Conservation (phyloP, 371 early-diverging fungal genomes). For the Sporodiniella umbellata region DNA sequence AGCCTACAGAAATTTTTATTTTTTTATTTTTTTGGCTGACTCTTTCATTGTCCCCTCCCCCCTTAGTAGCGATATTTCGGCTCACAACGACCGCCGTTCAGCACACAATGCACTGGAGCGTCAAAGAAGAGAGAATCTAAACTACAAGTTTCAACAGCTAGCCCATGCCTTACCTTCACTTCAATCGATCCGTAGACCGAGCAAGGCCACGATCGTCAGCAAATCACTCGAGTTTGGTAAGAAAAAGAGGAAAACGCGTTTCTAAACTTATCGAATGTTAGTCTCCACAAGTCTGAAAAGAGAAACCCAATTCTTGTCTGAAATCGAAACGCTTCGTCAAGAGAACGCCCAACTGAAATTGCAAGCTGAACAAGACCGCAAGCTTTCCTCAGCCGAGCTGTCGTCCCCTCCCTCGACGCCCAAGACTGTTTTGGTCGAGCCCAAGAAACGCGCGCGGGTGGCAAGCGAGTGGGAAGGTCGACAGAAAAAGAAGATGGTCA, state of each 20-base stretch:
- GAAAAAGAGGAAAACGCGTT: background rate
- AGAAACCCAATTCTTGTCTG: conserved; percentile 16
- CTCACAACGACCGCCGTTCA: conserved; percentile 53
- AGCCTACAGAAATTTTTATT: background rate
- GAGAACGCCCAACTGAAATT: conserved; percentile 22
- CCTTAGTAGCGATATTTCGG: conserved; percentile 24
- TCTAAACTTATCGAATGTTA: no score
- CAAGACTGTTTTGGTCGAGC: conserved; percentile 6
- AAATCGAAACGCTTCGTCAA: conserved; percentile 21
- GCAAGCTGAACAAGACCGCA: conserved; percentile 17
- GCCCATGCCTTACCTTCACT: conserved; percentile 75
- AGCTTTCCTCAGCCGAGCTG: conserved; percentile 7
- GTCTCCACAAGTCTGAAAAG: conserved; percentile 22
- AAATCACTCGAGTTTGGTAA: conserved; percentile 65
- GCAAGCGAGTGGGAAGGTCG: background rate
- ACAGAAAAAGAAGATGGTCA: conserved; percentile 14
- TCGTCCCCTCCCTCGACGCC: conserved; percentile 25
- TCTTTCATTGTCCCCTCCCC: no score
- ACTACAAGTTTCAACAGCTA: conserved; percentile 73
- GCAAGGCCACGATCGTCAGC: conserved; percentile 74
- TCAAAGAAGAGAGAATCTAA: conserved; percentile 74
- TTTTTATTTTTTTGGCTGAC: background rate
- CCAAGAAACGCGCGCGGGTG: background rate
- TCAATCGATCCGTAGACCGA: conserved; percentile 65
- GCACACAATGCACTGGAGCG: conserved; percentile 80